A percentile compares a stretch with the other conserved stretches of the same genome.
phyloP scores from a whole-genome alignment of 257 asterid species.

The Przewalskia tangutica region DNA sequence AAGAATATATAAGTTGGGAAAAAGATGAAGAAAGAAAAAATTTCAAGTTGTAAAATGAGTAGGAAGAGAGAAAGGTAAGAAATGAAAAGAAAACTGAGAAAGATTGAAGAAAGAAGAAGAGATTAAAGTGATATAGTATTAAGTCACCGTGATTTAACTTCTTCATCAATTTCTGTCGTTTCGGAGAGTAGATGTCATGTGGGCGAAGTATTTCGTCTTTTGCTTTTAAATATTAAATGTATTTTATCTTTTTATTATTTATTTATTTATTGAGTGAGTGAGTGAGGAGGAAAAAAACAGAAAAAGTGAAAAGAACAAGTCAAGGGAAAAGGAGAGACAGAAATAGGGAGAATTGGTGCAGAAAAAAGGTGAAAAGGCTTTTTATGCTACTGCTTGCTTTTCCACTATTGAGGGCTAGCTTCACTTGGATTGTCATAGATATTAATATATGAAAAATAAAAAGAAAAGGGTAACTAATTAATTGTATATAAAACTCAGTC shows the following conservation, averaged over 20 bases:
- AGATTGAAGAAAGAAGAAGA: background rate
- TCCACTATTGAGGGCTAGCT: background rate
- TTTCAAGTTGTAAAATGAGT: background rate
- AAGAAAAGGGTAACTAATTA: too few species aligned
- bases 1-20: background rate
- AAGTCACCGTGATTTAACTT: too few species aligned
- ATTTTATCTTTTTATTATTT: background rate
- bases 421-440: background rate
- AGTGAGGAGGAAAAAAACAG: background rate
- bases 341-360: constrained; percentile 3
- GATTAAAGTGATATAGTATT: background rate
- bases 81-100: background rate
- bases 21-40: background rate
- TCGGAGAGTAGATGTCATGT: too few species aligned
- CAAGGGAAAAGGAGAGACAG: constrained; percentile 29
- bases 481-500: too few species aligned
- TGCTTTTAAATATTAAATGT: too few species aligned
- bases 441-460: background rate
- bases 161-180: too few species aligned
- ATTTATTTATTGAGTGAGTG: too few species aligned
- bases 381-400: background rate
- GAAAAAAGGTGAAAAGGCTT: background rate
- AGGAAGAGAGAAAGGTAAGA: background rate
- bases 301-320: constrained; percentile 58
- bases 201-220: too few species aligned